Percentiles rank a stretch among this genome's conserved stretches.
Conservation (phyloP, 805 yeast species). For the Saccharomycopsis sp. region DNA sequence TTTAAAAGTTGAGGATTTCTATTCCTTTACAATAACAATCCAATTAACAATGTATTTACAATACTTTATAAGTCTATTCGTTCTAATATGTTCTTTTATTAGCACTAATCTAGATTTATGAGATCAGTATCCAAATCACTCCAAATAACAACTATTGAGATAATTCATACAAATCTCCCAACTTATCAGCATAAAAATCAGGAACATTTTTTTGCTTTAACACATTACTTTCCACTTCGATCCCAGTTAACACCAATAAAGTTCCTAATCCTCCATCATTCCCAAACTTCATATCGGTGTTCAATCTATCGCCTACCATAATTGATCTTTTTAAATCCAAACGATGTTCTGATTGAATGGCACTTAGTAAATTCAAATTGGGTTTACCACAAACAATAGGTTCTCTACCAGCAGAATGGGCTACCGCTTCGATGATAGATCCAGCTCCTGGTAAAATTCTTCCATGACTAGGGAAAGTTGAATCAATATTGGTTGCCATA, state of each 20-base stretch:
- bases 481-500: slow-evolving; percentile 89
- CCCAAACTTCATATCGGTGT: slow-evolving; percentile 93
- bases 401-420: slow-evolving; percentile 64
- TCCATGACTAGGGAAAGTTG: slow-evolving; percentile 88
- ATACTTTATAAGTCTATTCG: too few species aligned
- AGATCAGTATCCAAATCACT: too few species aligned
- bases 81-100: too few species aligned
- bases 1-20: too few species aligned
- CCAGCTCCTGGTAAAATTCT: slow-evolving; percentile 92
- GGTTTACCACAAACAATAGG: slow-evolving; percentile 96
- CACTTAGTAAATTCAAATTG: slow-evolving; percentile 77
- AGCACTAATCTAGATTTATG: too few species aligned
- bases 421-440: slow-evolving; percentile 68
- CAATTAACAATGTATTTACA: too few species aligned
- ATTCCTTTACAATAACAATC: too few species aligned
- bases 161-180: slow-evolving; percentile 69
- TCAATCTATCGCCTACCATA: slow-evolving; percentile 93
- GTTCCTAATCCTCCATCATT: slow-evolving; percentile 80
- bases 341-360: slow-evolving; percentile 58
- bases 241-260: slow-evolving; percentile 81
- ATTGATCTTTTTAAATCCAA: slow-evolving; percentile 49
- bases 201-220: slow-evolving; percentile 39
- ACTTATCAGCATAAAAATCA: slow-evolving; percentile 52
- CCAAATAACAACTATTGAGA: too few species aligned
- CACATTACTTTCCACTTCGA: slow-evolving; percentile 65